Percentiles rank a stretch among this genome's conserved stretches.
phyloP scores from a whole-genome alignment of 495 filamentous ascomycete species.

The Endocarpon pusillum region DNA sequence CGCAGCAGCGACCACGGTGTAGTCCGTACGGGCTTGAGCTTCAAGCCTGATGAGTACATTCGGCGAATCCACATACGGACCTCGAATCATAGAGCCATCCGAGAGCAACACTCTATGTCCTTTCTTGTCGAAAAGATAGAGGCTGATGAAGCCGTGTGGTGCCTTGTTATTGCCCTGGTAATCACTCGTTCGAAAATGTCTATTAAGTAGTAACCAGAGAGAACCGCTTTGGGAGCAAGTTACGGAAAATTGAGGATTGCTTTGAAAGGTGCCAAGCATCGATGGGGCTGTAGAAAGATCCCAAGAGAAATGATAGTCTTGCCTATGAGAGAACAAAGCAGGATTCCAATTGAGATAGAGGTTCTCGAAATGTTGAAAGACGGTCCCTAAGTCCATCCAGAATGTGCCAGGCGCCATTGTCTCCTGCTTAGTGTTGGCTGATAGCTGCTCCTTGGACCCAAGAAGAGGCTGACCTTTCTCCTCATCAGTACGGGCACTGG shows the following conservation, averaged over 20 bases:
- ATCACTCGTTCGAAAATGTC: slow-evolving; percentile 47
- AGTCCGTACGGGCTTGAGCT: slow-evolving; percentile 35
- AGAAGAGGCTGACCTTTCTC: slow-evolving; percentile 13
- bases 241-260: slow-evolving; percentile 73
- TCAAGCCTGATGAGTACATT: slow-evolving; percentile 73
- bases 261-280: slow-evolving; percentile 43
- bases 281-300: slow-evolving; percentile 42
- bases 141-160: slow-evolving; percentile 77
- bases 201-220: slow-evolving; percentile 71
- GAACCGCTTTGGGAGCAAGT: slow-evolving; percentile 34
- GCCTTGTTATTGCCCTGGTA: slow-evolving; percentile 24
- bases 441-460: neutral
- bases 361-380: slow-evolving; percentile 81
- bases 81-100: slow-evolving; percentile 46
- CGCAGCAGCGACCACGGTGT: slow-evolving; percentile 67
- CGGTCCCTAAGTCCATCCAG: slow-evolving; percentile 76
- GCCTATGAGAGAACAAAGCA: slow-evolving; percentile 54
- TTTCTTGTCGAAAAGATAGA: slow-evolving; percentile 60
- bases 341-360: slow-evolving; percentile 98
- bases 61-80: slow-evolving; percentile 82
- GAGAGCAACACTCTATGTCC: slow-evolving; percentile 58
- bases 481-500: slow-evolving; percentile 8
- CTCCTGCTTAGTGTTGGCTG: slow-evolving; percentile 5
- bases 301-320: slow-evolving; percentile 88
- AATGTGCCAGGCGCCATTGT: slow-evolving; percentile 50